A percentile compares a stretch with the other conserved stretches of the same genome.
phyloP scores from a whole-genome alignment of 139 green algal genomes.

The Chlorella sp. region DNA sequence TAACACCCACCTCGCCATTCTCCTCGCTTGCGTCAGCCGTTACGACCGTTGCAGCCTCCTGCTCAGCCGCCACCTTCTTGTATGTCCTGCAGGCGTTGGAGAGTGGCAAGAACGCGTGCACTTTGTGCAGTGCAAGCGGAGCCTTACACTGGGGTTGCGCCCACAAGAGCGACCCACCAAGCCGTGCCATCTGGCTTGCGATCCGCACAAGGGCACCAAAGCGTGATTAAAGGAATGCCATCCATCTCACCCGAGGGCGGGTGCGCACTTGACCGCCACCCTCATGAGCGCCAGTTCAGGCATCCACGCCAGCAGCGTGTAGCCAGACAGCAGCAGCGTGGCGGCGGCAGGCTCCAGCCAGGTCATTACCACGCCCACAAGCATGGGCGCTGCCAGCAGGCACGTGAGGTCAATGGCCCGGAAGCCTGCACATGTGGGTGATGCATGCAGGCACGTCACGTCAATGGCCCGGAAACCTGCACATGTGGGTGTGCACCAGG shows the following conservation, averaged over 20 bases:
- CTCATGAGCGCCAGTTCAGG: conserved; percentile 55
- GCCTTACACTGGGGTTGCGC: too few species aligned
- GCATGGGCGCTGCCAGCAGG: conserved; percentile 58
- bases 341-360: conserved; percentile 17
- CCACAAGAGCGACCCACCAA: too few species aligned
- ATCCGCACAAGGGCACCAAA: neutral
- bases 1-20: too few species aligned
- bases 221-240: neutral
- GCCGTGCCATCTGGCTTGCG: too few species aligned
- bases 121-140: too few species aligned
- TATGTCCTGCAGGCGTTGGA: too few species aligned
- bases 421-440: conserved; percentile 43
- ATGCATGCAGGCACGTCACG: neutral
- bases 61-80: too few species aligned
- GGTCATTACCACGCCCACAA: conserved; percentile 65
- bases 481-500: neutral
- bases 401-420: conserved; percentile 72
- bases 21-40: too few species aligned
- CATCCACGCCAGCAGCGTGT: conserved; percentile 48
- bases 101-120: too few species aligned
- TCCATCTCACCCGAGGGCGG: conserved; percentile 38
- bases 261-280: conserved; percentile 15
- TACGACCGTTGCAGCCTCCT: too few species aligned
- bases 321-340: conserved; percentile 37
- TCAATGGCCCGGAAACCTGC: neutral